Evolutionary conservation across 116 monocot genomes (phyloP).

Genomic region (Papilionanthe hybrid): DNA sequence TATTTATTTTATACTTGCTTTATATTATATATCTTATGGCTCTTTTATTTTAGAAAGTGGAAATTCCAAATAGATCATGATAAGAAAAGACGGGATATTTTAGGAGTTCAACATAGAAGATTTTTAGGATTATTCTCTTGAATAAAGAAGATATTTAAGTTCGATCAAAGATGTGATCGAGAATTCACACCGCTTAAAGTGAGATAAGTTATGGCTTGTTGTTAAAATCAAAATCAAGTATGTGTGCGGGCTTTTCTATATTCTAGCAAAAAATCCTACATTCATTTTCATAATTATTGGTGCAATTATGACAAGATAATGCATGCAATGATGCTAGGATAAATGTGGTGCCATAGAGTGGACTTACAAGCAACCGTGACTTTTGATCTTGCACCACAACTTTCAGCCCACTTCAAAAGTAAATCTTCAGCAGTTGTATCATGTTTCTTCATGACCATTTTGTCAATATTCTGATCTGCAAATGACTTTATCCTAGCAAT

Average conservation of each 20-base stretch:
- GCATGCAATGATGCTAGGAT: not conserved
- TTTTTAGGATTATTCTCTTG: not conserved
- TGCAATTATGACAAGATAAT: not conserved
- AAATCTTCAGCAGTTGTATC: conserved; percentile 33
- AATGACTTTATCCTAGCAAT: conserved; percentile 32
- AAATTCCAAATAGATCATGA: too few species aligned
- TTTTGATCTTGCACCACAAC: conserved; percentile 57
- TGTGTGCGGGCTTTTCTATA: not conserved
- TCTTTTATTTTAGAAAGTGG: too few species aligned
- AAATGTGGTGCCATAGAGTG: not conserved
- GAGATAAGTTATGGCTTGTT: not conserved
- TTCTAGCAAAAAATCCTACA: not conserved
- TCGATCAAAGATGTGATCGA: not conserved
- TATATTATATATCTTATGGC: too few species aligned
- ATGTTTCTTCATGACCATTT: conserved; percentile 20
- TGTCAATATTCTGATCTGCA: conserved; percentile 15
- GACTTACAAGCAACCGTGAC: conserved; percentile 68
- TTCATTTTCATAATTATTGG: not conserved
- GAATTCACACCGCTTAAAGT: not conserved
- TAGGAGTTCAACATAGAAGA: not conserved
- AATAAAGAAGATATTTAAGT: not conserved
- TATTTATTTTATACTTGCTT: too few species aligned
- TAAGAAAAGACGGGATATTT: not conserved
- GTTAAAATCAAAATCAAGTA: not conserved
- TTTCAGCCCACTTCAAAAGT: conserved; percentile 59